Conservation (phyloP, 148 eudicot genomes). For the Drosera capensis region DNA sequence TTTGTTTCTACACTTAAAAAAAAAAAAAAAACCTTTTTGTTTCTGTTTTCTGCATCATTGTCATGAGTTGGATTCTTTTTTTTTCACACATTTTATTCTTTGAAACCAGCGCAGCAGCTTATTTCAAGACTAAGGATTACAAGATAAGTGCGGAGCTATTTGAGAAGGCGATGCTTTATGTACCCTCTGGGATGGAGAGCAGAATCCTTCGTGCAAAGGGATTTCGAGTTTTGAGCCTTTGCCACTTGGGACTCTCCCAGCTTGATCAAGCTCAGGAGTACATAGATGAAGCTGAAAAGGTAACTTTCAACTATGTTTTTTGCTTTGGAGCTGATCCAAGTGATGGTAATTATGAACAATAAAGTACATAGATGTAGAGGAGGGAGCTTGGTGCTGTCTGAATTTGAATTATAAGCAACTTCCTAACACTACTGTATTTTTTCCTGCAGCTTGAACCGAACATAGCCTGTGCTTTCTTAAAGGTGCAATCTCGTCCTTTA, state of each 20-base stretch:
- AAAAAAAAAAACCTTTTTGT: too few relatives aligned
- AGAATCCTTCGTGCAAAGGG: constrained; percentile 89
- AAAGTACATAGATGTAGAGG: too few relatives aligned
- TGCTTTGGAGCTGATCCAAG: neutral
- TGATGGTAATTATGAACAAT: too few relatives aligned
- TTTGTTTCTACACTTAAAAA: too few relatives aligned
- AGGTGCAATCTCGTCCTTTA: constrained; percentile 31
- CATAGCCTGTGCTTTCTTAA: constrained; percentile 66
- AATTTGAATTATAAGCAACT: neutral
- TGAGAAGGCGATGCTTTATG: constrained; percentile 87
- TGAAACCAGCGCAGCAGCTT: constrained; percentile 63
- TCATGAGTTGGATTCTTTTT: neutral
- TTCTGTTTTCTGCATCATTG: neutral
- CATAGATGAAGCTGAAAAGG: constrained; percentile 93
- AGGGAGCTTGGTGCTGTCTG: neutral
- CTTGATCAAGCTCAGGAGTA: constrained; percentile 93
- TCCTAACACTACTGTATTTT: constrained; percentile 14
- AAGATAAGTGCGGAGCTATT: constrained; percentile 64
- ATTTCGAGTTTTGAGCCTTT: constrained; percentile 74
- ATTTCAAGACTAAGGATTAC: constrained; percentile 71
- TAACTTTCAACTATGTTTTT: constrained; percentile 3
- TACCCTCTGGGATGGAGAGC: constrained; percentile 51
- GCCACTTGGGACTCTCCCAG: constrained; percentile 76
- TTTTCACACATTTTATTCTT: neutral
- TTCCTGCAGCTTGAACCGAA: constrained; percentile 81